A percentile compares a stretch with the other conserved stretches of the same genome.
These are phyloP conservation scores for Castanospermum australe DNA, from an alignment of 306 rosid species.

Conservation along the genomic window DNA sequence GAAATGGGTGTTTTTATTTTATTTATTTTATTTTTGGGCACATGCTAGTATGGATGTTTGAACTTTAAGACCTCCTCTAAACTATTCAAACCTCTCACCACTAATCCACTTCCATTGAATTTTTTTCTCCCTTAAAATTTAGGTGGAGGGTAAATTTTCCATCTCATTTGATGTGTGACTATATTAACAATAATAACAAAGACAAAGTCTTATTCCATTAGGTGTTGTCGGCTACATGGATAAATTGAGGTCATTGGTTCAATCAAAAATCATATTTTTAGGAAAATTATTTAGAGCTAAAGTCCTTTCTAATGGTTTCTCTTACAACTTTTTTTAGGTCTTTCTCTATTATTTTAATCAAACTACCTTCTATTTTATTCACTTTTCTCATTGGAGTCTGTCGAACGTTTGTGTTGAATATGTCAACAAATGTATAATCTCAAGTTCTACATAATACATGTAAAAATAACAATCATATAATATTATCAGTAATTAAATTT, in stretches of 20 bases:
- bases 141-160: background rate
- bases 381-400: background rate
- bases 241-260: background rate
- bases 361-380: background rate
- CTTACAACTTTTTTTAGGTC: background rate
- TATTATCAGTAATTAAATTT: background rate
- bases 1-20: background rate
- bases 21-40: background rate
- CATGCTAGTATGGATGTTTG: background rate
- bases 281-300: background rate
- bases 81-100: background rate
- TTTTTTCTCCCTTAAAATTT: background rate
- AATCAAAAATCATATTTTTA: too few relatives aligned
- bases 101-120: background rate
- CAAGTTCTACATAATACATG: background rate
- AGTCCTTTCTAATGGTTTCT: background rate
- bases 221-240: too few relatives aligned
- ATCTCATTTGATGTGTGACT: background rate
- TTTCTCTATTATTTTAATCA: background rate
- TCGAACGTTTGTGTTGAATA: background rate
- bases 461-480: background rate
- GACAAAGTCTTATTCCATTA: background rate
- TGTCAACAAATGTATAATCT: background rate
- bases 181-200: background rate
- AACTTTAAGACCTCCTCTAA: background rate